These are phyloP conservation scores for Aspergillus sparsus DNA, from an alignment of 495 filamentous ascomycete species.

Conservation along the genomic window DNA sequence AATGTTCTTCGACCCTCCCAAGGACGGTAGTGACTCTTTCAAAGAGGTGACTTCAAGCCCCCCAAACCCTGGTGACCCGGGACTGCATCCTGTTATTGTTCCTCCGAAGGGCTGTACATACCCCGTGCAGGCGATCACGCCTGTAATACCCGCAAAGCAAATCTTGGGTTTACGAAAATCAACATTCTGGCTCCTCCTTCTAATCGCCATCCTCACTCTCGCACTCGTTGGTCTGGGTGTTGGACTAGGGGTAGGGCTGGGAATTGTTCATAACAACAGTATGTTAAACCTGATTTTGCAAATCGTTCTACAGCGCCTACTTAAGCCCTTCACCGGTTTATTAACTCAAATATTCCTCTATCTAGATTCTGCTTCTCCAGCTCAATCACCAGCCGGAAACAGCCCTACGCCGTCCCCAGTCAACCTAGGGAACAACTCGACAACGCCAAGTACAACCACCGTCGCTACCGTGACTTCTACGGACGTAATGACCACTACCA, in stretches of 20 bases:
- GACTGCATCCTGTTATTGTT: neutral
- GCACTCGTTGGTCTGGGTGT: slow-evolving; percentile 12
- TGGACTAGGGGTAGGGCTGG: slow-evolving; percentile 16
- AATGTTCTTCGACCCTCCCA: too few relatives aligned
- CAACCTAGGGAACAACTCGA: neutral
- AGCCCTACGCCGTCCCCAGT: too few relatives aligned
- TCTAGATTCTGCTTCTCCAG: too few relatives aligned
- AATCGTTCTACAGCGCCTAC: neutral
- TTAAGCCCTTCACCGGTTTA: neutral
- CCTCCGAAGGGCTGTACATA: neutral
- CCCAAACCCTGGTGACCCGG: neutral
- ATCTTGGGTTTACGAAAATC: neutral
- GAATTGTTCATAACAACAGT: neutral
- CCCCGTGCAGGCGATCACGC: neutral
- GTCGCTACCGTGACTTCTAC: neutral
- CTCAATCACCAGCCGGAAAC: too few relatives aligned
- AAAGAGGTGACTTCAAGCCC: neutral
- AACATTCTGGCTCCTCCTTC: neutral
- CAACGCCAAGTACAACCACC: slow-evolving; percentile 7
- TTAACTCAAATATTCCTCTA: neutral
- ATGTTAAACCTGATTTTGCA: neutral
- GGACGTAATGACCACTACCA: too few relatives aligned
- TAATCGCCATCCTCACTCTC: neutral
- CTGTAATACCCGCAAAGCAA: neutral
- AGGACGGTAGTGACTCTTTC: neutral